phyloP scores from a whole-genome alignment of 805 yeast genomes.

The Wickerhamiella sorbophila region DNA sequence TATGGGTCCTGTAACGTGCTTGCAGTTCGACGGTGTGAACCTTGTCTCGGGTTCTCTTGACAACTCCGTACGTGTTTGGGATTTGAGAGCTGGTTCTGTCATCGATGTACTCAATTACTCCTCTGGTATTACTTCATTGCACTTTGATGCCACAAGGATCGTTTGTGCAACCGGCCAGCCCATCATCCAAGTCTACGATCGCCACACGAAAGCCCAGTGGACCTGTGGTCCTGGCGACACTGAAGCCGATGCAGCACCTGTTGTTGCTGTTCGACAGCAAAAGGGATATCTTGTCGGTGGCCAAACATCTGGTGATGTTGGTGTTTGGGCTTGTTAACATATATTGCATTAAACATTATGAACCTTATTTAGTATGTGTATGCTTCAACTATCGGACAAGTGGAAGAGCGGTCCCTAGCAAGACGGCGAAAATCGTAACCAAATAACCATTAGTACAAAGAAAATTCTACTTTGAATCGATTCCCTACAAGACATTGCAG shows the following conservation, averaged over 20 bases:
- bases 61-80: constrained; percentile 57
- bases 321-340: constrained; percentile 43
- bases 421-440: no score
- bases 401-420: no score
- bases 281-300: constrained; percentile 60
- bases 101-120: constrained; percentile 49
- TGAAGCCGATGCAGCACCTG: constrained; percentile 12
- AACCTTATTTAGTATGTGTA: no score
- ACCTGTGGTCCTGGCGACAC: constrained; percentile 33
- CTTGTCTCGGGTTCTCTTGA: constrained; percentile 52
- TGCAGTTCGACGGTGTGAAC: constrained; percentile 55
- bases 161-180: constrained; percentile 38
- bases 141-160: constrained; percentile 44
- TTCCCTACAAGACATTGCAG: no score
- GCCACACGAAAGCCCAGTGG: constrained; percentile 40
- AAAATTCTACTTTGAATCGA: no score
- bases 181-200: constrained; percentile 43
- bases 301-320: constrained; percentile 42
- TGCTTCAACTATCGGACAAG: no score
- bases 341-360: no score
- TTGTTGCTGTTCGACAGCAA: constrained; percentile 36
- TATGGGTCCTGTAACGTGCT: constrained; percentile 49
- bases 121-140: constrained; percentile 38
- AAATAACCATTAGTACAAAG: no score
- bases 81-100: constrained; percentile 50